A percentile compares a stretch with the other conserved stretches of the same genome.
phyloP scores from a whole-genome alignment of 2,329 filamentous ascomycete species.

The Alternaria longipes region DNA sequence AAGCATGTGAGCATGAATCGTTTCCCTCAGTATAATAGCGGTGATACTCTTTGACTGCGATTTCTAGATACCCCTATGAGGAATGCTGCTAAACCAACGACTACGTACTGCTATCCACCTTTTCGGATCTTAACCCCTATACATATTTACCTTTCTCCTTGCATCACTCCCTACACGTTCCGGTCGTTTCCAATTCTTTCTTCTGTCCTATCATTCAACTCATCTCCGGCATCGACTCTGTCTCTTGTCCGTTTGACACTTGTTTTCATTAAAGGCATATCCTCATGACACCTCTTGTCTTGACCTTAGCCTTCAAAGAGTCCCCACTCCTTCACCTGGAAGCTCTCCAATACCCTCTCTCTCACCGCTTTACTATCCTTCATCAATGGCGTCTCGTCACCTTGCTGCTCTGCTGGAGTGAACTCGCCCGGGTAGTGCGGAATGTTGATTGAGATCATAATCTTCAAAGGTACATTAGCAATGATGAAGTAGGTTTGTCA shows the following conservation, averaged over 20 bases:
- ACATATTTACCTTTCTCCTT: not conserved
- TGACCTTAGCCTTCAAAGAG: constrained; percentile 64
- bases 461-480: constrained; percentile 16
- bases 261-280: not conserved
- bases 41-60: not conserved
- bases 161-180: not conserved
- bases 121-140: not conserved
- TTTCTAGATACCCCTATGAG: not conserved
- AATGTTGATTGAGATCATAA: constrained; percentile 87
- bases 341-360: constrained; percentile 74
- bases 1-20: not conserved
- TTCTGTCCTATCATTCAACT: not conserved
- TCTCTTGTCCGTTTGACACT: not conserved
- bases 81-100: not conserved
- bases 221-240: not conserved
- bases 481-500: not conserved
- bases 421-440: constrained; percentile 82
- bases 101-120: not conserved
- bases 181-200: not conserved
- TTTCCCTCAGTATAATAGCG: not conserved
- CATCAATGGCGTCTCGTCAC: constrained; percentile 66
- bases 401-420: constrained; percentile 70
- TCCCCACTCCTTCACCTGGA: constrained; percentile 82
- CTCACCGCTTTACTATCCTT: constrained; percentile 69
- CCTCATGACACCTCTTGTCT: not conserved